Conservation (phyloP, 352 stramenopile species). For the Phytophthora capsici region DNA sequence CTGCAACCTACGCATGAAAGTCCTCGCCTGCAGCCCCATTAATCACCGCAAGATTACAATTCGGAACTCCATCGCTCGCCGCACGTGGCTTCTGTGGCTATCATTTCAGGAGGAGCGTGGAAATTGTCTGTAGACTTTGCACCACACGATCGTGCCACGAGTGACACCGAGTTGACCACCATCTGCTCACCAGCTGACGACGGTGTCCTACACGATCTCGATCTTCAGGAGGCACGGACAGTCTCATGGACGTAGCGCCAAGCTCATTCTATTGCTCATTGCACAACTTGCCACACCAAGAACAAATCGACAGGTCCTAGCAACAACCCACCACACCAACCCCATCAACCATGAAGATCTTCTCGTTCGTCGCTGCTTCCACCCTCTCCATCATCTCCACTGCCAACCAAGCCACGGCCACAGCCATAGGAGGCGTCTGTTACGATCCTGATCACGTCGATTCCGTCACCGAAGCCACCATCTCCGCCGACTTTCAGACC, state of each 20-base stretch:
- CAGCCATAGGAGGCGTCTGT: conserved; percentile 42
- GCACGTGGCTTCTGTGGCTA: conserved; percentile 14
- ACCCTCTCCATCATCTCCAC: conserved; percentile 15
- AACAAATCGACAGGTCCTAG: conserved; percentile 6
- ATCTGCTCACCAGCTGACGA: conserved; percentile 23
- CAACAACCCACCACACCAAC: conserved; percentile 2
- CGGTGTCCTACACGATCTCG: conserved; percentile 30
- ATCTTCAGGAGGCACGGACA: conserved; percentile 24
- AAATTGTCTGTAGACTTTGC: background rate
- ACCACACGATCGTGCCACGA: conserved; percentile 15
- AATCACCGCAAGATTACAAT: background rate
- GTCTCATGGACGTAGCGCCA: background rate
- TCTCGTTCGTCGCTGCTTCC: conserved; percentile 24
- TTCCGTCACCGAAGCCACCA: conserved; percentile 43
- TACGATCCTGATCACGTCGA: conserved; percentile 54
- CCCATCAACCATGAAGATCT: conserved; percentile 39
- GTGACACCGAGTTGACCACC: conserved; percentile 20
- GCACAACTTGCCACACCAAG: conserved; percentile 34
- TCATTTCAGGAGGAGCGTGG: background rate
- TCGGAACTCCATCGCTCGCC: background rate
- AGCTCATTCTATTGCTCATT: conserved; percentile 27
- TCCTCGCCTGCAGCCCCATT: too few species aligned
- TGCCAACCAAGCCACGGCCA: conserved; percentile 2
- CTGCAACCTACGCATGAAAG: too few species aligned
- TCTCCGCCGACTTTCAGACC: conserved; percentile 47